Percentiles rank a stretch among this genome's conserved stretches.
Conservation (phyloP, 2,329 filamentous ascomycete genomes). For the Onygena corvina region DNA sequence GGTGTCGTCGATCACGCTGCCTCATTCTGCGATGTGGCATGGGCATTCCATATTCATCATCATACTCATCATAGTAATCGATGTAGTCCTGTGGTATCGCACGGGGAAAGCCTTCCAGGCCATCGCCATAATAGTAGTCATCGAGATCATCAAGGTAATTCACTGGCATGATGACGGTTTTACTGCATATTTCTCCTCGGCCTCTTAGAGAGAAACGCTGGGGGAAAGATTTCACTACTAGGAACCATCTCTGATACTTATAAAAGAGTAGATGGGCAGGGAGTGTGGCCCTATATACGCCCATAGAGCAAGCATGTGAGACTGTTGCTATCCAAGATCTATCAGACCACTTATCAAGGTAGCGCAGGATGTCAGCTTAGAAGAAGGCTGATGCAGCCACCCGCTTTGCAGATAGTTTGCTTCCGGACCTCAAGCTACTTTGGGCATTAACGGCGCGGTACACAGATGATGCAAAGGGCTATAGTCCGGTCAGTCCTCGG, state of each 20-base stretch:
- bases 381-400: background rate
- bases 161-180: background rate
- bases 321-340: background rate
- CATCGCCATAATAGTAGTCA: background rate
- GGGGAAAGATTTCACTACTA: too few relatives aligned
- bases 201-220: too few relatives aligned
- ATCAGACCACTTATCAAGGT: background rate
- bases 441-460: background rate
- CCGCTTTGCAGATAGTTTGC: background rate
- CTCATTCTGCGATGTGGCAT: background rate
- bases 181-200: too few relatives aligned
- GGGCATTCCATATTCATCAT: background rate
- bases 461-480: background rate
- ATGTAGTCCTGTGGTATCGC: background rate
- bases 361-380: background rate
- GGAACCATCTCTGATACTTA: too few relatives aligned
- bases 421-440: background rate
- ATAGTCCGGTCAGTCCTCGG: background rate
- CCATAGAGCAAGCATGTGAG: background rate
- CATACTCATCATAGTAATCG: background rate
- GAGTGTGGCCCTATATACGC: background rate
- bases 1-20: background rate
- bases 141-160: background rate
- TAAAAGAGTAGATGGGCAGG: background rate
- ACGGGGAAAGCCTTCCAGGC: background rate